phyloP scores from a whole-genome alignment of 108 stramenopile species.

The Stephanodiscus triporus region DNA sequence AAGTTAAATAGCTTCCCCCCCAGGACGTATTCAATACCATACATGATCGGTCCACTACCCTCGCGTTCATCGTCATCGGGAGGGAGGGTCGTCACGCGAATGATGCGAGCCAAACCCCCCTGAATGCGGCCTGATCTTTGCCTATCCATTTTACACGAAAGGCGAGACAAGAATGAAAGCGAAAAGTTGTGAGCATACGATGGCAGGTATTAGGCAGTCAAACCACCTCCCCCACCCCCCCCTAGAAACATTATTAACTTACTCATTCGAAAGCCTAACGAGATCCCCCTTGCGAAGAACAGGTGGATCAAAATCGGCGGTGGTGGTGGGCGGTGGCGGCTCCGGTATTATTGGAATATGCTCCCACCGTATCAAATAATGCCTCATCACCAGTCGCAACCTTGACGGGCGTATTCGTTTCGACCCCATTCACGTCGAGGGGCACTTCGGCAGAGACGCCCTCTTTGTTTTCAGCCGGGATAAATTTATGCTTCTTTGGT shows the following conservation, averaged over 20 bases:
- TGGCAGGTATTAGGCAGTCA: neutral
- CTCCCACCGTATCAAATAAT: neutral
- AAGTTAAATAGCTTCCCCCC: conserved; percentile 57
- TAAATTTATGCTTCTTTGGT: neutral
- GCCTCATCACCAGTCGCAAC: neutral
- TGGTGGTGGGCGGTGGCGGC: neutral
- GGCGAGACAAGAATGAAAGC: neutral
- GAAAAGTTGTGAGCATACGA: neutral
- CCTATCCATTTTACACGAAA: neutral
- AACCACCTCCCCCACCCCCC: neutral
- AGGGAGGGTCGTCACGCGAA: conserved; percentile 7
- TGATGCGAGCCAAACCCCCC: conserved; percentile 37
- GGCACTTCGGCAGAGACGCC: neutral
- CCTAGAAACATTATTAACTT: neutral
- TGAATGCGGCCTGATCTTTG: conserved; percentile 44
- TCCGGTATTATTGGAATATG: neutral
- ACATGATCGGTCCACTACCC: conserved; percentile 4
- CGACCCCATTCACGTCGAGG: neutral
- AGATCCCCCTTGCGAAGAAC: conserved; percentile 46
- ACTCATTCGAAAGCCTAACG: conserved; percentile 35
- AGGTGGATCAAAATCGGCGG: neutral
- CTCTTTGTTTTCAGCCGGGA: neutral
- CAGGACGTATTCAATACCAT: conserved; percentile 44
- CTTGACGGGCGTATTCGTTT: neutral
- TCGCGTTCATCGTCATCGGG: neutral